phyloP scores from a whole-genome alignment of 306 rosid species.

The Fragaria nilgerrensis region DNA sequence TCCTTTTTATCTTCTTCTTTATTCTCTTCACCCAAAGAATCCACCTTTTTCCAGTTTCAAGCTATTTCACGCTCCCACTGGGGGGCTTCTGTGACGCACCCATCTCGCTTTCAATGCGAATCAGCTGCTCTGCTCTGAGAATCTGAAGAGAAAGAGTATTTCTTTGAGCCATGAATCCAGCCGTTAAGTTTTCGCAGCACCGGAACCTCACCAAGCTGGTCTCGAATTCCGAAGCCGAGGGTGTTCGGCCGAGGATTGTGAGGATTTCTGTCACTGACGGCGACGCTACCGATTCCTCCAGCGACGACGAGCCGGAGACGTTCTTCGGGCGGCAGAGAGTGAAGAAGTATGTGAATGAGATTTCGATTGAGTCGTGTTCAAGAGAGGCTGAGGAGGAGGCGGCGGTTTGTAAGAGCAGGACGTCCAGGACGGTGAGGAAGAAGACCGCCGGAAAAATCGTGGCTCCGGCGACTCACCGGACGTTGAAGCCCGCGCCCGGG shows the following conservation, averaged over 20 bases:
- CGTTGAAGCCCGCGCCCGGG: conserved; percentile 26
- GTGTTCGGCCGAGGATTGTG: conserved; percentile 37
- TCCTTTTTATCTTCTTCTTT: conserved; percentile 32
- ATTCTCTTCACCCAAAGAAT: conserved; percentile 49
- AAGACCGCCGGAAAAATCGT: background rate
- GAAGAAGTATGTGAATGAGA: conserved; percentile 65
- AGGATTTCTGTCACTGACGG: conserved; percentile 66
- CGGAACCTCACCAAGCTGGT: conserved; percentile 42
- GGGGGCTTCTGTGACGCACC: background rate
- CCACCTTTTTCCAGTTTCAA: background rate
- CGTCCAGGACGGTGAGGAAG: conserved; percentile 23
- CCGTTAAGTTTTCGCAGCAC: conserved; percentile 50
- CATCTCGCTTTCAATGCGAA: conserved; percentile 38
- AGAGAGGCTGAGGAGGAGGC: conserved; percentile 18
- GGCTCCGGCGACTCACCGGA: conserved; percentile 17
- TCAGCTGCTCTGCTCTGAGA: conserved; percentile 16
- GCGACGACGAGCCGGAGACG: conserved; percentile 54
- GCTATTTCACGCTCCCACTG: conserved; percentile 16
- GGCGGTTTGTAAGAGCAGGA: conserved; percentile 28
- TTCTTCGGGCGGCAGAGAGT: conserved; percentile 38
- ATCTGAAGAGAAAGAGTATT: conserved; percentile 19
- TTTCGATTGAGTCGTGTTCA: conserved; percentile 45
- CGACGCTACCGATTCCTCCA: conserved; percentile 83
- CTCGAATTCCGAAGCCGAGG: conserved; percentile 10
- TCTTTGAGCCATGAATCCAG: conserved; percentile 21